Evolutionary conservation across 2,329 filamentous ascomycete species (phyloP).

Genomic region (Lachnellula cervina): DNA sequence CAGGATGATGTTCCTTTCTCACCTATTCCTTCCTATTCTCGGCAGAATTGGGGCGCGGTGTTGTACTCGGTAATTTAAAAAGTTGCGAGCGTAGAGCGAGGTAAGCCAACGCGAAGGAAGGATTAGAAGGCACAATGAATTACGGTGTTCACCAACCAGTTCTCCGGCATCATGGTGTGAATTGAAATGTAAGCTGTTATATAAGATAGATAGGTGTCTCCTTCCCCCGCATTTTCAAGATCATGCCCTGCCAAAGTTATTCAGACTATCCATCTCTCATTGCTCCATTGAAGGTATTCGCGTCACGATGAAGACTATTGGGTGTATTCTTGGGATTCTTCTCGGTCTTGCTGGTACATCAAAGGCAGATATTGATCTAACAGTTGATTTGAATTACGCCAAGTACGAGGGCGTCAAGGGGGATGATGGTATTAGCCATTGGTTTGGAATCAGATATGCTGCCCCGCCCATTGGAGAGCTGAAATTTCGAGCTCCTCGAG

Average conservation of each 20-base stretch:
- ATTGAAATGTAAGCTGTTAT: too few relatives aligned
- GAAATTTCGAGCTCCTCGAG: slow-evolving; percentile 62
- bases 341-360: slow-evolving; percentile 1
- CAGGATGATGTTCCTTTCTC: too few relatives aligned
- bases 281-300: not conserved
- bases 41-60: too few relatives aligned
- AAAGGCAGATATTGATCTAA: slow-evolving; percentile 5
- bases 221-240: not conserved
- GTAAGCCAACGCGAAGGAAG: too few relatives aligned
- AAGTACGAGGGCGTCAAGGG: slow-evolving; percentile 55
- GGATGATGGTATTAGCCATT: slow-evolving; percentile 58
- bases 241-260: not conserved
- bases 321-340: slow-evolving; percentile 7
- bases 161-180: too few relatives aligned
- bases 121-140: too few relatives aligned
- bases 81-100: too few relatives aligned
- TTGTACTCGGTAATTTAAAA: too few relatives aligned
- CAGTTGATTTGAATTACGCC: slow-evolving; percentile 60
- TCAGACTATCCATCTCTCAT: not conserved
- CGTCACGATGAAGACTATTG: not conserved
- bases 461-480: slow-evolving; percentile 60
- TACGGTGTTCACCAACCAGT: too few relatives aligned
- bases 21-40: too few relatives aligned
- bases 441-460: slow-evolving; percentile 72
- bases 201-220: not conserved